phyloP scores from a whole-genome alignment of 2,329 filamentous ascomycete species.

The Stagonosporopsis chrysanthemi region DNA sequence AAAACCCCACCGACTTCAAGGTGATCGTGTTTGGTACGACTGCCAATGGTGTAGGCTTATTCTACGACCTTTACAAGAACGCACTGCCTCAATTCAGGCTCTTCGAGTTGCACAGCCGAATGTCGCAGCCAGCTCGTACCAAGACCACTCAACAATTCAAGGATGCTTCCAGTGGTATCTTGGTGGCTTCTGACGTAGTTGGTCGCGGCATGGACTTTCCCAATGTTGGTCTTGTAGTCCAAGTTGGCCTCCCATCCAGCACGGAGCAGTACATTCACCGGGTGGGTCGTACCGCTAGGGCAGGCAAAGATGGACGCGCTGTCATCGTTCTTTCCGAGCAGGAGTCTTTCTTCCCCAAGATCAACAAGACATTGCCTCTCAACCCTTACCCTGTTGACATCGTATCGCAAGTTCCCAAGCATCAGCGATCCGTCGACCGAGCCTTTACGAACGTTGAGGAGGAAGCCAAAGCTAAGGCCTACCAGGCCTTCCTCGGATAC shows the following conservation, averaged over 20 bases:
- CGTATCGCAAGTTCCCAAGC: slow-evolving; percentile 43
- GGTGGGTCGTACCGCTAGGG: slow-evolving; percentile 53
- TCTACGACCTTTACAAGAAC: slow-evolving; percentile 50
- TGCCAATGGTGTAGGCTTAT: slow-evolving; percentile 55
- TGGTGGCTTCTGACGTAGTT: slow-evolving; percentile 59
- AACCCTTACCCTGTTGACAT: slow-evolving; percentile 57
- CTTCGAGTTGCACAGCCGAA: slow-evolving; percentile 55
- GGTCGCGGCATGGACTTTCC: slow-evolving; percentile 62
- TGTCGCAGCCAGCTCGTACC: slow-evolving; percentile 53
- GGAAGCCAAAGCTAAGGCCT: slow-evolving; percentile 53
- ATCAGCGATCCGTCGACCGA: slow-evolving; percentile 40
- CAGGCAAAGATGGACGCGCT: slow-evolving; percentile 59
- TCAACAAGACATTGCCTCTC: slow-evolving; percentile 60
- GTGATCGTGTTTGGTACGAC: slow-evolving; percentile 58
- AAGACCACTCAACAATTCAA: slow-evolving; percentile 56
- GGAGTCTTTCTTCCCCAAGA: slow-evolving; percentile 60
- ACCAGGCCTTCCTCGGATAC: slow-evolving; percentile 58
- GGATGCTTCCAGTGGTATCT: slow-evolving; percentile 55
- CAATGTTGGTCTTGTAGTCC: slow-evolving; percentile 58
- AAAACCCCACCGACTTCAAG: slow-evolving; percentile 53
- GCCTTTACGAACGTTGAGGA: slow-evolving; percentile 52
- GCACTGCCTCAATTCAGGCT: slow-evolving; percentile 46
- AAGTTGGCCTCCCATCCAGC: slow-evolving; percentile 59
- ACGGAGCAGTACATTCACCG: slow-evolving; percentile 58
- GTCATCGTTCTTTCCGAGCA: slow-evolving; percentile 61